Evolutionary conservation across 108 stramenopile species (phyloP).

Genomic region (Stephanodiscus triporus): DNA sequence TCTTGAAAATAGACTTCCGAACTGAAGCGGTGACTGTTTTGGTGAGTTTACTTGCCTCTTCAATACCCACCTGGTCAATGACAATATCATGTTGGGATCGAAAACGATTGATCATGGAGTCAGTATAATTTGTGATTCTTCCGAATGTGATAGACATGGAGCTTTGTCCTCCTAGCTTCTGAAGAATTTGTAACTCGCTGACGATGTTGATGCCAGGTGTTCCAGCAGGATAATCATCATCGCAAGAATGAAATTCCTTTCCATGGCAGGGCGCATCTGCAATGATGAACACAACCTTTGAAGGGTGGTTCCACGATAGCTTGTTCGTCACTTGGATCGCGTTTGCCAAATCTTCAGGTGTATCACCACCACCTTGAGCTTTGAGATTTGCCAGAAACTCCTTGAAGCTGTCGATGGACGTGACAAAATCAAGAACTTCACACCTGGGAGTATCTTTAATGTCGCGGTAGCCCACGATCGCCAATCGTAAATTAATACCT

Average conservation of each 20-base stretch:
- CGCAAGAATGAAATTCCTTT: conserved; percentile 24
- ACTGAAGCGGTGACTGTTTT: conserved; percentile 35
- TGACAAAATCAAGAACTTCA: conserved; percentile 45
- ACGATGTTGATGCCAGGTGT: conserved; percentile 37
- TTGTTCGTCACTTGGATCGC: conserved; percentile 38
- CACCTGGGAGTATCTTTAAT: conserved; percentile 23
- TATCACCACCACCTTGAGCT: conserved; percentile 25
- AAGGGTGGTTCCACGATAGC: conserved; percentile 31
- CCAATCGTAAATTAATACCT: conserved; percentile 27
- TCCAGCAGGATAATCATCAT: conserved; percentile 30
- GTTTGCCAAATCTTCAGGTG: conserved; percentile 49
- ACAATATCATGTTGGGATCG: conserved; percentile 7
- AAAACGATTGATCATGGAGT: conserved; percentile 38
- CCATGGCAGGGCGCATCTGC: conserved; percentile 50
- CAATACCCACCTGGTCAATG: conserved; percentile 31
- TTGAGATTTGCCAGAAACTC: conserved; percentile 20
- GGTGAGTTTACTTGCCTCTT: conserved; percentile 41
- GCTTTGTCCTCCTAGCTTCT: conserved; percentile 15
- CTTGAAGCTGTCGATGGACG: conserved; percentile 32
- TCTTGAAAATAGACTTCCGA: conserved; percentile 46
- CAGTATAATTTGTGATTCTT: conserved; percentile 29
- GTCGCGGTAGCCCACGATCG: conserved; percentile 48
- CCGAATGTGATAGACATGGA: no score
- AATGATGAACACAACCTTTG: conserved; percentile 46
- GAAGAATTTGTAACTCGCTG: conserved; percentile 23